Conservation (phyloP, 257 asterid genomes). For the Fraxinus cuspidata region DNA sequence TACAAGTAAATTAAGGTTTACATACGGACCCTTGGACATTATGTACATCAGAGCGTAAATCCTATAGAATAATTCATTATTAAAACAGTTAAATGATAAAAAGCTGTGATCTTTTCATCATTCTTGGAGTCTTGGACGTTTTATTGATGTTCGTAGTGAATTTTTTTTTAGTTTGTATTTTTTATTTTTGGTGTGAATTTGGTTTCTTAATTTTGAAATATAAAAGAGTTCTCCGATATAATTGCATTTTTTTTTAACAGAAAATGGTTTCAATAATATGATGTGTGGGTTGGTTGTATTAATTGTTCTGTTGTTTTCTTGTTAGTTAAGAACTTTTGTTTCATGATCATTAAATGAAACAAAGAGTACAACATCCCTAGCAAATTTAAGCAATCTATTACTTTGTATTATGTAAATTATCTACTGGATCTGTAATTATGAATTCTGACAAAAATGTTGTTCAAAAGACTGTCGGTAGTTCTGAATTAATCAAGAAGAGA, state of each 20-base stretch:
- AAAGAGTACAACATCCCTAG: not conserved
- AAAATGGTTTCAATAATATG: not conserved
- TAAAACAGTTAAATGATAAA: not conserved
- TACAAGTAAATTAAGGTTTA: too few relatives aligned
- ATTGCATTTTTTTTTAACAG: not conserved
- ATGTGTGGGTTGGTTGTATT: not conserved
- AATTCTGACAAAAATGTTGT: not conserved
- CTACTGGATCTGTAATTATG: not conserved
- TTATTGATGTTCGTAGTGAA: too few relatives aligned
- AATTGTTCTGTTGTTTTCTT: not conserved
- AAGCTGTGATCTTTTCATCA: not conserved
- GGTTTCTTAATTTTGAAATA: not conserved
- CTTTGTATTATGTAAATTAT: not conserved
- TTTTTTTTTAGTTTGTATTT: not conserved
- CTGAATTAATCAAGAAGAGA: not conserved
- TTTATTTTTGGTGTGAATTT: not conserved
- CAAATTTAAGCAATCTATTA: not conserved
- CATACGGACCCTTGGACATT: too few relatives aligned
- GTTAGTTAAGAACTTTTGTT: not conserved
- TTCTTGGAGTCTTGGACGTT: not conserved
- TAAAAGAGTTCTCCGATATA: not conserved
- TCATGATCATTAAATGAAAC: not conserved
- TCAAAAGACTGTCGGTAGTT: not conserved
- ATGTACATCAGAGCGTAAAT: too few relatives aligned
- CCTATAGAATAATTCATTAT: too few relatives aligned